A percentile compares a stretch with the other conserved stretches of the same genome.
phyloP scores from a whole-genome alignment of 257 asterid genomes.

The Solanum paucissectum region DNA sequence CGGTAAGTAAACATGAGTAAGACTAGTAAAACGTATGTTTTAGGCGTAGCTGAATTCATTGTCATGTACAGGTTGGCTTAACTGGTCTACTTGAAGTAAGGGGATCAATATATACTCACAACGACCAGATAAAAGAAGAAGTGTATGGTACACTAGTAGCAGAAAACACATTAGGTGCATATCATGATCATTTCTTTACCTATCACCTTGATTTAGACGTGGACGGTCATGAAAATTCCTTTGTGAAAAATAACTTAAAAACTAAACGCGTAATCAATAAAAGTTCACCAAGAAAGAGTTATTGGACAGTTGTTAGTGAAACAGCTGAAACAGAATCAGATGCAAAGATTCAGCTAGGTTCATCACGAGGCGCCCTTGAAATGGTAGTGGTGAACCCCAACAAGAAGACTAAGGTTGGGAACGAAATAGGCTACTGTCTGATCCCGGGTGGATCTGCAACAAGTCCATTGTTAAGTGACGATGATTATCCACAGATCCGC shows the following conservation, averaged over 20 bases:
- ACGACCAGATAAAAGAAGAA: not conserved
- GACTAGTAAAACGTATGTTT: not conserved
- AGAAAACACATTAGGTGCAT: slow-evolving; percentile 36
- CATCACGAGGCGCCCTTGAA: slow-evolving; percentile 5
- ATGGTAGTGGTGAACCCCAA: slow-evolving; percentile 34
- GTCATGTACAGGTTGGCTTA: not conserved
- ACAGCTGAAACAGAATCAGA: not conserved
- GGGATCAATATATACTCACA: not conserved
- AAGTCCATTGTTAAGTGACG: slow-evolving; percentile 17
- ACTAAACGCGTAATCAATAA: not conserved
- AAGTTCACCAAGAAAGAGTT: not conserved
- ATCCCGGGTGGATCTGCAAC: slow-evolving; percentile 30
- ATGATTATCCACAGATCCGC: slow-evolving; percentile 36
- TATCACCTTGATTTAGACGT: slow-evolving; percentile 47
- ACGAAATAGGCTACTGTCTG: slow-evolving; percentile 33
- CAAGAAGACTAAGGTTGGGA: slow-evolving; percentile 41
- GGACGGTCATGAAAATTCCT: slow-evolving; percentile 44
- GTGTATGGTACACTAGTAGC: not conserved
- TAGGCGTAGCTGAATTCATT: not conserved
- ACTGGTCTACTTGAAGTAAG: not conserved
- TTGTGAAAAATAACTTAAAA: slow-evolving; percentile 28
- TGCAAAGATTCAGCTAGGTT: slow-evolving; percentile 28
- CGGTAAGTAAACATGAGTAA: not conserved
- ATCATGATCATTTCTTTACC: slow-evolving; percentile 54
- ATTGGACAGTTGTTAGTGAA: not conserved